These are phyloP conservation scores for Metschnikowia lachancei DNA, from an alignment of 805 yeast genomes.

Conservation along the genomic window DNA sequence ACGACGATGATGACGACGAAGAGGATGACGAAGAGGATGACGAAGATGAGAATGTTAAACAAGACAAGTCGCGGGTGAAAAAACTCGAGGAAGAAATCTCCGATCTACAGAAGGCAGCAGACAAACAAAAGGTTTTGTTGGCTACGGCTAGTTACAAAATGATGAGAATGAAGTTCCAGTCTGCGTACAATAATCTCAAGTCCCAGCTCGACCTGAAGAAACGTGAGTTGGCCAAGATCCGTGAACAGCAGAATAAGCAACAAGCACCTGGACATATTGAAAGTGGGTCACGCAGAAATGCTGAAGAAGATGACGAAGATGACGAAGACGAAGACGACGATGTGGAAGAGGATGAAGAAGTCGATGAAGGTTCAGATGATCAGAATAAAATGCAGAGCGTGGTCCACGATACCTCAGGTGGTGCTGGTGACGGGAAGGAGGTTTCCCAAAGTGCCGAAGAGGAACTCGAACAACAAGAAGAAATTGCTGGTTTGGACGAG, in stretches of 20 bases:
- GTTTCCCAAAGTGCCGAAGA: neutral
- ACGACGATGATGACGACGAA: conserved; percentile 50
- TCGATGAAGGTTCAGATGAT: conserved; percentile 22
- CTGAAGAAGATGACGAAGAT: conserved; percentile 12
- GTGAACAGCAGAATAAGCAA: conserved; percentile 18
- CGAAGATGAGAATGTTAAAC: conserved; percentile 50
- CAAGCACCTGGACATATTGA: conserved; percentile 2
- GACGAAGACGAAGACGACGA: conserved; percentile 11
- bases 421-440: neutral
- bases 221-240: conserved; percentile 20
- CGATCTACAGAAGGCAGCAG: conserved; percentile 76
- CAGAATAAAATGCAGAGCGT: neutral
- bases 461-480: neutral
- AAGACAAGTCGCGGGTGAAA: conserved; percentile 53
- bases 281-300: conserved; percentile 1
- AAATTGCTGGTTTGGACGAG: conserved; percentile 10
- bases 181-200: conserved; percentile 72
- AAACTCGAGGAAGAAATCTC: conserved; percentile 79
- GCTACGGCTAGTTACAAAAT: conserved; percentile 77
- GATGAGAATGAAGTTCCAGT: conserved; percentile 80
- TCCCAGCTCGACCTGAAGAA: conserved; percentile 75
- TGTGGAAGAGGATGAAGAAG: conserved; percentile 25
- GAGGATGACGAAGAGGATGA: conserved; percentile 50
- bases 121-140: conserved; percentile 69
- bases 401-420: neutral